These are phyloP conservation scores for Didymella pinodella DNA, from an alignment of 2,329 filamentous ascomycete genomes.

Conservation along the genomic window DNA sequence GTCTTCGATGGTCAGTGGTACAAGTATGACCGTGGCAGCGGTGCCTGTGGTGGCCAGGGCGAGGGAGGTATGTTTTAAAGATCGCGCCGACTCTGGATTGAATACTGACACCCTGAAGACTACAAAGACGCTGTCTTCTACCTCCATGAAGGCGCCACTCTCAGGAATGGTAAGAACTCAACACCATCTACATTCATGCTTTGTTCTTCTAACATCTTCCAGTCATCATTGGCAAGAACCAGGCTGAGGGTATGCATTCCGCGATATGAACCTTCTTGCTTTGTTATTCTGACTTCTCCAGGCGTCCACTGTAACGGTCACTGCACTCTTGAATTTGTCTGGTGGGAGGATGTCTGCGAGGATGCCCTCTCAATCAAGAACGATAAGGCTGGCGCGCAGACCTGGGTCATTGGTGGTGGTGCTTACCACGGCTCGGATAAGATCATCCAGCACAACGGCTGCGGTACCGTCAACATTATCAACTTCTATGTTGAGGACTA, in stretches of 20 bases:
- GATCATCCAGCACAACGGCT: slow-evolving; percentile 53
- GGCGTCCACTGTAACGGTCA: not conserved
- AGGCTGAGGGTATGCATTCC: not conserved
- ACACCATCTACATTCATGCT: not conserved
- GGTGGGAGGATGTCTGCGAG: not conserved
- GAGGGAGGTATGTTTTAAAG: not conserved
- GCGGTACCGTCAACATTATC: slow-evolving; percentile 49
- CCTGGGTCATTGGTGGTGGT: slow-evolving; percentile 53
- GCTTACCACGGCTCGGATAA: slow-evolving; percentile 50
- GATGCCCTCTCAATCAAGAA: not conserved
- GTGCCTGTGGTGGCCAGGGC: not conserved
- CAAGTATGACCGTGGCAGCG: not conserved
- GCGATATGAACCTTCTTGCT: not conserved
- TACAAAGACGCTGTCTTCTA: not conserved
- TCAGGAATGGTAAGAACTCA: not conserved
- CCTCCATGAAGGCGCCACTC: not conserved
- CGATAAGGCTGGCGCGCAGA: slow-evolving; percentile 28
- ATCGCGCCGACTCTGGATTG: too few species aligned
- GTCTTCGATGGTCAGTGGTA: not conserved
- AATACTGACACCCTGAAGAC: not conserved
- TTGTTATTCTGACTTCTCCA: not conserved
- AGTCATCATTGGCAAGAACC: not conserved
- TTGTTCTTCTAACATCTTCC: not conserved
- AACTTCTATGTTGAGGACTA: slow-evolving; percentile 31
- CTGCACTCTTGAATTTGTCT: not conserved